Evolutionary conservation across 1,284 basidiomycete genomes (phyloP).

Genomic region (Cryptococcus hybrid): DNA sequence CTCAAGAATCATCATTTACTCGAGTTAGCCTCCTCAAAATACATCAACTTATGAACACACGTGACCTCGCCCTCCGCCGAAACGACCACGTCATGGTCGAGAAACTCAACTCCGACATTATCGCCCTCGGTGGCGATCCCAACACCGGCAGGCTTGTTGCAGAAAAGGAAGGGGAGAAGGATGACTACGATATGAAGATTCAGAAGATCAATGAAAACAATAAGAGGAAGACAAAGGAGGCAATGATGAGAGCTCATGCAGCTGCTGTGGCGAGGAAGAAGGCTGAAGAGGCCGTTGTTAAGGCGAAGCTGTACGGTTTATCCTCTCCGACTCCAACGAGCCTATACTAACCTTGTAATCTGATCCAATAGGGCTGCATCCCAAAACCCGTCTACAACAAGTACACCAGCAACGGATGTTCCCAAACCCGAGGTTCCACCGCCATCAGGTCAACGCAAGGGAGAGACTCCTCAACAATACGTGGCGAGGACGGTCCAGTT

Average conservation of each 20-base stretch:
- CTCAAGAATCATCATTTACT: slow-evolving; percentile 21
- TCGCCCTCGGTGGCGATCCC: slow-evolving; percentile 54
- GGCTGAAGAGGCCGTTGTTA: slow-evolving; percentile 44
- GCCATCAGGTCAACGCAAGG: slow-evolving; percentile 34
- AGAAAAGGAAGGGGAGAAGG: slow-evolving; percentile 24
- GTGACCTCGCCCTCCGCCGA: slow-evolving; percentile 67
- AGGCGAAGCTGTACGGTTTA: slow-evolving; percentile 28
- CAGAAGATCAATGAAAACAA: slow-evolving; percentile 85
- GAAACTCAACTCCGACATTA: slow-evolving; percentile 62
- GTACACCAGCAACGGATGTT: slow-evolving; percentile 8
- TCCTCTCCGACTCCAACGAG: not conserved
- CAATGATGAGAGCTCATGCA: slow-evolving; percentile 71
- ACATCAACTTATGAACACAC: slow-evolving; percentile 54
- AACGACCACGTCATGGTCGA: slow-evolving; percentile 63
- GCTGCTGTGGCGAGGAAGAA: slow-evolving; percentile 66
- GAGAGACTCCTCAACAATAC: slow-evolving; percentile 45
- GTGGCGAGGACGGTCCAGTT: slow-evolving; percentile 49
- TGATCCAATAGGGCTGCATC: not conserved
- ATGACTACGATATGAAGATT: slow-evolving; percentile 58
- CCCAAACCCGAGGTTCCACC: slow-evolving; percentile 16
- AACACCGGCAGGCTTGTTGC: slow-evolving; percentile 1
- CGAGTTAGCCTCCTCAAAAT: slow-evolving; percentile 48
- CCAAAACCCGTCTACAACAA: not conserved
- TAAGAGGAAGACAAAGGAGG: slow-evolving; percentile 72
- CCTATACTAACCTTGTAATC: not conserved